These are phyloP conservation scores for Omphalea diandra DNA, from an alignment of 441 rosid species.

Conservation along the genomic window DNA sequence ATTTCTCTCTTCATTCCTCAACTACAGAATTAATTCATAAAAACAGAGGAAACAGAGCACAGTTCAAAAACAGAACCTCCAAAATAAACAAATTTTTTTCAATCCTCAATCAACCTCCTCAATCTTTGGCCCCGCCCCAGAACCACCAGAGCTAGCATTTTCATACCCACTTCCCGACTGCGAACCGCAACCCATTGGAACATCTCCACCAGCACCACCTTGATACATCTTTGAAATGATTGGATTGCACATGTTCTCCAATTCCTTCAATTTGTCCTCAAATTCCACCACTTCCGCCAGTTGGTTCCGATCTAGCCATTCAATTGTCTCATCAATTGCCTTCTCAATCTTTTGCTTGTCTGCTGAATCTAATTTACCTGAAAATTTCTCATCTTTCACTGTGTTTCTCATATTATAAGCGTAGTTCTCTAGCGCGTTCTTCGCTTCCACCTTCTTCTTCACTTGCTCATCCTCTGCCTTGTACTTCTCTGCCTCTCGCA, in stretches of 20 bases:
- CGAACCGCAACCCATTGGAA: constrained; percentile 32
- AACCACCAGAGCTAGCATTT: constrained; percentile 15
- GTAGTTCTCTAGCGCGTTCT: constrained; percentile 46
- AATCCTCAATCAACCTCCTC: constrained; percentile 51
- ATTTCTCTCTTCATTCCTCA: not conserved
- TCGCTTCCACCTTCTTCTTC: constrained; percentile 58
- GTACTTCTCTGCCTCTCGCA: constrained; percentile 51
- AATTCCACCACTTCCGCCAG: constrained; percentile 48
- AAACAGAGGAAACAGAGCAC: not conserved
- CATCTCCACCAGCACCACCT: constrained; percentile 37
- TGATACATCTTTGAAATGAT: constrained; percentile 48
- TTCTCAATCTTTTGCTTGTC: constrained; percentile 50
- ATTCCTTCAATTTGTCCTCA: constrained; percentile 45
- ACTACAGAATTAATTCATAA: not conserved
- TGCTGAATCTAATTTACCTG: constrained; percentile 28
- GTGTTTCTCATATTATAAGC: constrained; percentile 52
- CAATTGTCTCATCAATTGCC: constrained; percentile 38
- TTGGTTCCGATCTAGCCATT: constrained; percentile 53
- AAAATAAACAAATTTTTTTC: too few relatives aligned
- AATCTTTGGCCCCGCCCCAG: constrained; percentile 56
- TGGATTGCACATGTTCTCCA: constrained; percentile 44
- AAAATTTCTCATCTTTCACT: constrained; percentile 40
- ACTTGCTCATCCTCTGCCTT: constrained; percentile 49
- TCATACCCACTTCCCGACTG: constrained; percentile 26
- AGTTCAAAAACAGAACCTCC: too few relatives aligned